Evolutionary conservation across 768 basidiomycete genomes (phyloP).

Genomic region (Phaeolepiota aurea): DNA sequence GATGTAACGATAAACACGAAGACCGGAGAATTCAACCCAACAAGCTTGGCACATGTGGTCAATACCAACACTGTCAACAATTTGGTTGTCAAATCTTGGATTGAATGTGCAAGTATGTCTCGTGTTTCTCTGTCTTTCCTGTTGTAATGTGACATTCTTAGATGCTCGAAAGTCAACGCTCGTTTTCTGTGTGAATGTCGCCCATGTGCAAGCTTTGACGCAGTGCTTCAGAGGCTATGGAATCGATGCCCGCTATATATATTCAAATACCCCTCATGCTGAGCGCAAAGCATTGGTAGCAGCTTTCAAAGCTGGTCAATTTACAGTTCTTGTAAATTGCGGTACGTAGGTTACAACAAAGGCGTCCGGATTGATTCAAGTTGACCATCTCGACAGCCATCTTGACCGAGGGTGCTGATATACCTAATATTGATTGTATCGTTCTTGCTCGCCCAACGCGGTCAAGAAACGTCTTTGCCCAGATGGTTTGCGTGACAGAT

Average conservation of each 20-base stretch:
- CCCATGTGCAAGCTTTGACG: conserved; percentile 73
- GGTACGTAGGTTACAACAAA: conserved; percentile 48
- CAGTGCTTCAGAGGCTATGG: conserved; percentile 64
- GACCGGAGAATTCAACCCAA: conserved; percentile 78
- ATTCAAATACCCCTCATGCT: conserved; percentile 52
- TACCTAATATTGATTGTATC: conserved; percentile 91
- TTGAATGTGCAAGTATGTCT: conserved; percentile 71
- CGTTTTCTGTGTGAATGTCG: conserved; percentile 83
- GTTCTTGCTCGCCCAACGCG: conserved; percentile 83
- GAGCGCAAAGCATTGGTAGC: conserved; percentile 60
- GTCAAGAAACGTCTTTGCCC: conserved; percentile 82
- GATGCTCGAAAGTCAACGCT: conserved; percentile 75
- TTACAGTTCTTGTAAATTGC: conserved; percentile 87
- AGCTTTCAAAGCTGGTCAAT: conserved; percentile 63
- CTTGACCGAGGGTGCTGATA: conserved; percentile 90
- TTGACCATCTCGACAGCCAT: conserved; percentile 42
- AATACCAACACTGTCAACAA: conserved; percentile 75
- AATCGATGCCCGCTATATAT: conserved; percentile 78
- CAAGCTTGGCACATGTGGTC: conserved; percentile 71
- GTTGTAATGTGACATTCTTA: conserved; percentile 14
- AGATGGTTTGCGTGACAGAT: conserved; percentile 65
- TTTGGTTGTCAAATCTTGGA: conserved; percentile 75
- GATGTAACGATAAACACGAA: conserved; percentile 55
- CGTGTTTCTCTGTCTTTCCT: neutral
- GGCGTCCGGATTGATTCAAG: too few relatives aligned